phyloP scores from a whole-genome alignment of 176 grass and related monocot genomes.

The Eragrostis nindensis region DNA sequence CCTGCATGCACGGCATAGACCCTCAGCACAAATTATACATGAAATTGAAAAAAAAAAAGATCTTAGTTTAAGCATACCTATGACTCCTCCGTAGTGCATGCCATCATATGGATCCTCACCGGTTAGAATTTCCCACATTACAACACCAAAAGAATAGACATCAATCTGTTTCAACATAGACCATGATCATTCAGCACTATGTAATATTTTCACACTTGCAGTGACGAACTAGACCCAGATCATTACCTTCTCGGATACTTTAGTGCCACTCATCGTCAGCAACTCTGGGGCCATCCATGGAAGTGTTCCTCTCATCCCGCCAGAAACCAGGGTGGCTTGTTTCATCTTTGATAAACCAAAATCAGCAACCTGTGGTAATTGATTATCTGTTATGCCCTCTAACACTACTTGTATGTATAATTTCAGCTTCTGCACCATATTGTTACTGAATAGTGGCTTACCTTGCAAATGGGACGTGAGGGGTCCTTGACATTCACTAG shows the following conservation, averaged over 20 bases:
- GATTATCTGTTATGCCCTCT: slow-evolving; percentile 27
- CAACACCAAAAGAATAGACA: slow-evolving; percentile 89
- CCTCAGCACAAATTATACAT: background rate
- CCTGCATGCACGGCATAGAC: slow-evolving; percentile 31
- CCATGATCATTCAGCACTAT: background rate
- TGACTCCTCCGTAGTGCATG: slow-evolving; percentile 90
- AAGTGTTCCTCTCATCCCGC: slow-evolving; percentile 98
- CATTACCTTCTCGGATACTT: slow-evolving; percentile 88
- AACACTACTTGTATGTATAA: background rate
- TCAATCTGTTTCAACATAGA: slow-evolving; percentile 66
- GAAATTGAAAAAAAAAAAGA: background rate
- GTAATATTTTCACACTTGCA: background rate
- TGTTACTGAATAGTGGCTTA: slow-evolving; percentile 31
- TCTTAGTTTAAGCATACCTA: slow-evolving; percentile 59
- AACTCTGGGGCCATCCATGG: slow-evolving; percentile 98
- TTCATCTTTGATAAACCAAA: slow-evolving; percentile 98
- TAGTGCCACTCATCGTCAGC: slow-evolving; percentile 61
- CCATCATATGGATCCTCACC: slow-evolving; percentile 83
- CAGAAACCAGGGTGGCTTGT: slow-evolving; percentile 84
- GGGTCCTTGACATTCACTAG: slow-evolving; percentile 92
- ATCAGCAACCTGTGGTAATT: slow-evolving; percentile 72
- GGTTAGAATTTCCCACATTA: slow-evolving; percentile 98
- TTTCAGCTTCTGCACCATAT: background rate
- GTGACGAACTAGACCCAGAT: slow-evolving; percentile 22
- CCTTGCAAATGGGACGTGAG: slow-evolving; percentile 91